Evolutionary conservation across 176 grass and related monocot species (phyloP).

Genomic region (Oryza brachyantha): DNA sequence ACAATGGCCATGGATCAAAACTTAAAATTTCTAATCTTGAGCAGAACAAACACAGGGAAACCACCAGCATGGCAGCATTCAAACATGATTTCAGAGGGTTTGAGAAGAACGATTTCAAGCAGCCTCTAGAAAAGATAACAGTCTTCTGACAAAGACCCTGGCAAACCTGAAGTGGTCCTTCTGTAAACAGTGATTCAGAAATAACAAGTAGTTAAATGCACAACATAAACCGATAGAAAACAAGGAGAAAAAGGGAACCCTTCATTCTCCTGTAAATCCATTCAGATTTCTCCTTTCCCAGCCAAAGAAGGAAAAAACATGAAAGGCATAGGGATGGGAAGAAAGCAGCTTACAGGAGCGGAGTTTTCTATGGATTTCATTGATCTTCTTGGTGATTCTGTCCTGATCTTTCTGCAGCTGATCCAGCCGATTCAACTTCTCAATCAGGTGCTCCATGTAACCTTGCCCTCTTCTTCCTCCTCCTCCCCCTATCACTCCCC

Average conservation of each 20-base stretch:
- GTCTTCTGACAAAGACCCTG: neutral
- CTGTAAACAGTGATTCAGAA: neutral
- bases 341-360: constrained; percentile 30
- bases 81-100: neutral
- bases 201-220: neutral
- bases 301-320: neutral
- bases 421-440: constrained; percentile 35
- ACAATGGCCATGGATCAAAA: neutral
- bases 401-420: constrained; percentile 29
- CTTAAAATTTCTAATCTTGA: neutral
- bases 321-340: neutral
- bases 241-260: neutral
- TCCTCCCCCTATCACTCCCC: neutral
- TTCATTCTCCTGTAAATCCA: neutral
- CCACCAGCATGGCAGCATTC: neutral
- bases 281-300: neutral
- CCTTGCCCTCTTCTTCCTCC: neutral
- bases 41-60: neutral
- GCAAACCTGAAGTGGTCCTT: neutral
- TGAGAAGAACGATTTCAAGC: neutral
- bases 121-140: neutral
- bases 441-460: neutral
- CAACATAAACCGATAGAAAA: neutral
- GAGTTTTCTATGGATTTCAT: constrained; percentile 38
- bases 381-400: constrained; percentile 21